Evolutionary conservation across 2,329 filamentous ascomycete species (phyloP).

Genomic region (Fusarium subglutinans): DNA sequence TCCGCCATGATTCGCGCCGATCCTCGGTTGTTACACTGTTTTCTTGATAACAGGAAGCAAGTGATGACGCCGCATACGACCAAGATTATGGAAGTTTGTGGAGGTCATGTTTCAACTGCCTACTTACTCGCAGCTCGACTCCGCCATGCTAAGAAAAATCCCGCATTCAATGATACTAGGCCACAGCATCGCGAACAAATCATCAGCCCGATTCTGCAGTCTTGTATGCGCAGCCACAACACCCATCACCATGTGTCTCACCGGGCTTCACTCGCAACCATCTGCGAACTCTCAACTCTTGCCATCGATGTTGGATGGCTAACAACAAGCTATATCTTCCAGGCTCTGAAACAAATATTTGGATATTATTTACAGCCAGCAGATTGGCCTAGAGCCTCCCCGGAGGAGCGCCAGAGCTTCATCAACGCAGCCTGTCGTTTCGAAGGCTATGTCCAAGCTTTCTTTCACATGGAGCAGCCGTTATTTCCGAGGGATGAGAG

Average conservation of each 20-base stretch:
- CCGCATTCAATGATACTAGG: not conserved
- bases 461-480: not conserved
- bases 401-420: not conserved
- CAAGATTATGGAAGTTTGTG: not conserved
- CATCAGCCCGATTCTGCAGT: rapidly evolving
- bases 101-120: not conserved
- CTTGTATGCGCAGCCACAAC: not conserved
- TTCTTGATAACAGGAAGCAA: not conserved
- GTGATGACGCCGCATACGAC: not conserved
- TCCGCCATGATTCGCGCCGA: not conserved
- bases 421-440: not conserved
- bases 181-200: not conserved
- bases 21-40: not conserved
- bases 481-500: not conserved
- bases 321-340: not conserved
- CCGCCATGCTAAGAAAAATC: not conserved
- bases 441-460: not conserved
- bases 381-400: rapidly evolving
- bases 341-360: not conserved
- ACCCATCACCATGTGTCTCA: not conserved
- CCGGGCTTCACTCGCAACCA: not conserved
- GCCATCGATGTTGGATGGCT: not conserved
- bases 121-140: not conserved
- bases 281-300: not conserved
- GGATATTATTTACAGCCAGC: too few species aligned